Percentiles rank a stretch among this genome's conserved stretches.
Conservation (phyloP, 129 eudicot genomes). For the Tagetes patula region DNA sequence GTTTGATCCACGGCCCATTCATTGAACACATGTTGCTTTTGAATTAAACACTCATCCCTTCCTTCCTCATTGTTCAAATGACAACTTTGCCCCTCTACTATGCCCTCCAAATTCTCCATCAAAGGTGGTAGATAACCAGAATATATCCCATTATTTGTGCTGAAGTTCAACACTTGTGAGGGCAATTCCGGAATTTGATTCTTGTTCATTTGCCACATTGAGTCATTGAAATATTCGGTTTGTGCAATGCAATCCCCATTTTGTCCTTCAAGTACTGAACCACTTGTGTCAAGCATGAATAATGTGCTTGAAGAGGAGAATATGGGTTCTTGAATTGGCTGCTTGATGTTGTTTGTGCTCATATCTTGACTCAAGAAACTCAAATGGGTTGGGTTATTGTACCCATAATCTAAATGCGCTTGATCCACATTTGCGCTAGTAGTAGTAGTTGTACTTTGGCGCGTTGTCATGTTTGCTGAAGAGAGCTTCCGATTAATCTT, state of each 20-base stretch:
- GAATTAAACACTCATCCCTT: slow-evolving; percentile 39
- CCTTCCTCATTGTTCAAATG: slow-evolving; percentile 47
- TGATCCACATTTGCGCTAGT: slow-evolving; percentile 19
- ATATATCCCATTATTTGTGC: slow-evolving; percentile 37
- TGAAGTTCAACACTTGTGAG: slow-evolving; percentile 24
- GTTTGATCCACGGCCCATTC: slow-evolving; percentile 62
- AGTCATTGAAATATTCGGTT: slow-evolving; percentile 36
- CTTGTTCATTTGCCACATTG: slow-evolving; percentile 48
- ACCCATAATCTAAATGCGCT: slow-evolving; percentile 31
- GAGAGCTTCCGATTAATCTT: slow-evolving; percentile 65
- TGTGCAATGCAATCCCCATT: slow-evolving; percentile 26
- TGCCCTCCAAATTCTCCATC: slow-evolving; percentile 47
- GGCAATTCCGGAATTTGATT: slow-evolving; percentile 29
- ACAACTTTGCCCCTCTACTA: slow-evolving; percentile 41
- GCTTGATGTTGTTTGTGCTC: slow-evolving; percentile 42
- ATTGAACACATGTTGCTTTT: slow-evolving; percentile 54
- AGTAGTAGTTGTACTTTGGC: slow-evolving; percentile 24
- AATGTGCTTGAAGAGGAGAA: slow-evolving; percentile 44
- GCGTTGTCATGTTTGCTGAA: slow-evolving; percentile 36
- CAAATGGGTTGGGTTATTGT: slow-evolving; percentile 39
- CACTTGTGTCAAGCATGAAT: slow-evolving; percentile 70
- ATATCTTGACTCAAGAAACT: slow-evolving; percentile 50
- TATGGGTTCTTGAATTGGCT: slow-evolving; percentile 30
- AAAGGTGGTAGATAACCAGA: slow-evolving; percentile 53
- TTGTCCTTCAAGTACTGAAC: slow-evolving; percentile 34